Evolutionary conservation across 169 alveolate species (phyloP).

Genomic region (Eimeria falciformis): DNA sequence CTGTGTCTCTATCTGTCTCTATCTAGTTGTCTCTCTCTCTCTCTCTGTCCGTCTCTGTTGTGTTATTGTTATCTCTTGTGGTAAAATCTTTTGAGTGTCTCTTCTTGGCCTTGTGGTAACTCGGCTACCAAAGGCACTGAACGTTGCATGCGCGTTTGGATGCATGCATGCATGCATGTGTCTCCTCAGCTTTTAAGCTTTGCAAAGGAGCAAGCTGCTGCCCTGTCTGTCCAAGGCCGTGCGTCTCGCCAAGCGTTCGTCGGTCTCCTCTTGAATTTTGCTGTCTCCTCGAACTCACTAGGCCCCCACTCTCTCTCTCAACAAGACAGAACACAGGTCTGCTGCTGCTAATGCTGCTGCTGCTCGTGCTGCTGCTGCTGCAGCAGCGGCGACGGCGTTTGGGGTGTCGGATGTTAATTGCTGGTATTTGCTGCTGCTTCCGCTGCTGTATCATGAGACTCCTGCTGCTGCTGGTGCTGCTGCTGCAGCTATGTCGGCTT

Average conservation of each 20-base stretch:
- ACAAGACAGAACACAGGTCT: neutral
- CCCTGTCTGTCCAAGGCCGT: conserved; percentile 15
- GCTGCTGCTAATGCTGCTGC: conserved; percentile 51
- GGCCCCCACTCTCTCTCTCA: conserved; percentile 25
- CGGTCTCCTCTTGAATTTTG: conserved; percentile 34
- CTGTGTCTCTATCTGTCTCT: no score
- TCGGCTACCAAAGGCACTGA: no score
- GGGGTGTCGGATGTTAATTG: no score
- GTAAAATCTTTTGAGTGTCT: neutral
- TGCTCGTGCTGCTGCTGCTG: conserved; percentile 1
- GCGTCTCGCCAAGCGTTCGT: conserved; percentile 40
- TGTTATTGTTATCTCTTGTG: neutral
- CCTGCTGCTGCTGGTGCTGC: conserved; percentile 39
- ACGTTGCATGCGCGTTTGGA: neutral
- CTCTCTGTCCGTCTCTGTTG: neutral
- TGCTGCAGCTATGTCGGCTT: conserved; percentile 29
- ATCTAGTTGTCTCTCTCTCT: no score
- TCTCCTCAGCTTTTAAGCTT: neutral
- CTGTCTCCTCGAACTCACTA: conserved; percentile 19
- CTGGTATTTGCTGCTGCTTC: neutral
- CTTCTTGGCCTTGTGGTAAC: neutral
- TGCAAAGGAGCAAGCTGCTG: neutral
- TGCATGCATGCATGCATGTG: neutral
- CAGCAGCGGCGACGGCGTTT: neutral
- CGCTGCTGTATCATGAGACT: conserved; percentile 25